Evolutionary conservation across 345 rosid species (phyloP).

Genomic region (Ceriops decandra): DNA sequence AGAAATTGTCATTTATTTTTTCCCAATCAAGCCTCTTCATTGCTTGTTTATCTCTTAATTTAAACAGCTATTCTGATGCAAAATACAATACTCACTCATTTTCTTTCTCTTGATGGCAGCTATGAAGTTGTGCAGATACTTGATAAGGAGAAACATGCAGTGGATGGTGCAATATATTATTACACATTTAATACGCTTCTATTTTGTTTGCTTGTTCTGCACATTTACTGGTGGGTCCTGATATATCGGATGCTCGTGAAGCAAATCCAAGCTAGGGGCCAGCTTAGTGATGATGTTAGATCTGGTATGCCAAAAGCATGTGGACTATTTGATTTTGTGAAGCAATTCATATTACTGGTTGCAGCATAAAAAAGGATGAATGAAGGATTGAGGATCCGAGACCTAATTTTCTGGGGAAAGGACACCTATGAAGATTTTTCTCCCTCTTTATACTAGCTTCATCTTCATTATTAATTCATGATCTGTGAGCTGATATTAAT

Average conservation of each 20-base stretch:
- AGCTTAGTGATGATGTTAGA: conserved; percentile 35
- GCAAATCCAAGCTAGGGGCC: conserved; percentile 37
- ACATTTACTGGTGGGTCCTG: conserved; percentile 38
- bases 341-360: neutral
- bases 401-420: neutral
- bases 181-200: conserved; percentile 31
- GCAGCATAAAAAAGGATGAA: neutral
- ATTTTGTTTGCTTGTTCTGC: conserved; percentile 30
- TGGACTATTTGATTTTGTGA: neutral
- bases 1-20: neutral
- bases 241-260: conserved; percentile 36
- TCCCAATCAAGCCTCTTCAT: neutral
- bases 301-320: conserved; percentile 20
- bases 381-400: neutral
- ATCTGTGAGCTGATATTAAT: neutral
- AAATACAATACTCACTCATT: neutral
- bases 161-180: conserved; percentile 30
- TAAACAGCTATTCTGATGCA: neutral
- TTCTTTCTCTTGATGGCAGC: conserved; percentile 15
- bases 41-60: neutral
- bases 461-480: neutral
- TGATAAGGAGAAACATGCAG: conserved; percentile 23
- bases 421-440: neutral
- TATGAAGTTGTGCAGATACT: conserved; percentile 23
- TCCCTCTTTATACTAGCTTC: neutral